Evolutionary conservation across 2,329 filamentous ascomycete species (phyloP), one percentile per base, ranked within the genome.

Genomic region (Fusarium palustre): DNA sequence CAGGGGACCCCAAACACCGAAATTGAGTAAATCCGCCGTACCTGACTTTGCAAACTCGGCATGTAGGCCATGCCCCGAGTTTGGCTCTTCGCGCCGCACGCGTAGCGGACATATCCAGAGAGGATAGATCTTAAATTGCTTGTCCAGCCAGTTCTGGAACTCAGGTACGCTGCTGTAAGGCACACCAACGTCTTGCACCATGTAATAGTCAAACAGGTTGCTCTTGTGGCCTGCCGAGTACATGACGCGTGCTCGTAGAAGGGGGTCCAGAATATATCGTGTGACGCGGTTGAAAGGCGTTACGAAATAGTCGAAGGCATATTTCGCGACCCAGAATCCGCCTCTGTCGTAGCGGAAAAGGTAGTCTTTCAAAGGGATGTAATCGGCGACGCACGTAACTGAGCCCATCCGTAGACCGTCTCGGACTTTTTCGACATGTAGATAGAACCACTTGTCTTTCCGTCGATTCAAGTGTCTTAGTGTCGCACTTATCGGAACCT

Each of bases 341-440:
- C 89, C 90, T 36, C 90, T 85, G 75, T 92, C 89, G 78, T 91
- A 92, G 18, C 90, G 86, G 78, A 92, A 92, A 62, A 92, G 85
- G 76, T 92, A 92, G 73, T 92, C 90, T 3, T 80, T 79, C 1
- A 92, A 70, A 0, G 89, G 89, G 3, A 92, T 84, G 59, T 86
- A 86, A 60, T 91, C 87, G 8, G 82, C 76, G 4, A 64, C 71
- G 7, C 63, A 75, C 13, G 72, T 62, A 30, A 18, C 72, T 41
- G 36, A 69, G 43, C 58, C 68, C 42, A 50, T 48, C 12, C 59
- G 49, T 22, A 81, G 65, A 45, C 68, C 62, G 60, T 76, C 77
- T 64, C 76, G 70, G 38, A 77, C 74, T n/a, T 82, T 77, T 67
- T 87, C 79, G 2, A 86, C 90, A 68, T 91, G 90, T 4, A 93